These are phyloP conservation scores for Fusarium nelsonii DNA, from an alignment of 2,329 filamentous ascomycete genomes.

Conservation along the genomic window DNA sequence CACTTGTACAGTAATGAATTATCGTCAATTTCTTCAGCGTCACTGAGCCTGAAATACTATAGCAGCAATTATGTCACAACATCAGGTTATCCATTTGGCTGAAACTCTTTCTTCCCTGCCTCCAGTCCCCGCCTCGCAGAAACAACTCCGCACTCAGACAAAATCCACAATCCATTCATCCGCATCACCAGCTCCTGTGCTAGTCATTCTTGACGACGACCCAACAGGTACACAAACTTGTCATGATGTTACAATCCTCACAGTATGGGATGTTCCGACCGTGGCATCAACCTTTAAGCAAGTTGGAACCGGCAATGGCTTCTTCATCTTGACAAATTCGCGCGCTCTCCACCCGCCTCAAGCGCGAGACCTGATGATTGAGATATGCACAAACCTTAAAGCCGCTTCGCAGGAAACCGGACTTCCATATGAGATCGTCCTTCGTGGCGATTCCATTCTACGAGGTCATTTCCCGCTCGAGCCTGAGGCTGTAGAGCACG, in stretches of 20 bases:
- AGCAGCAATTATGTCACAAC: neutral
- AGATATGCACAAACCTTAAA: conserved; percentile 64
- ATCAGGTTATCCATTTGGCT: neutral
- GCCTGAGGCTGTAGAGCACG: conserved; percentile 62
- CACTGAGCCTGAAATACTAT: rapidly evolving
- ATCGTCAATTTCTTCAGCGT: rapidly evolving
- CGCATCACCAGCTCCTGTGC: neutral
- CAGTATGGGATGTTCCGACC: conserved; percentile 9
- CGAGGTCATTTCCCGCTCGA: conserved; percentile 69
- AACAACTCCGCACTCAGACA: conserved; percentile 5
- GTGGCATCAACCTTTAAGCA: neutral
- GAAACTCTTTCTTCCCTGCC: neutral
- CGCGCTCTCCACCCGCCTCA: conserved; percentile 64
- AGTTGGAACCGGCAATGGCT: conserved; percentile 7
- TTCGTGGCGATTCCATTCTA: conserved; percentile 68
- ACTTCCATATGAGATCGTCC: conserved; percentile 64
- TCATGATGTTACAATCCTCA: conserved; percentile 10
- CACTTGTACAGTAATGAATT: neutral
- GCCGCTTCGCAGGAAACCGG: conserved; percentile 56
- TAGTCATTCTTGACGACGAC: conserved; percentile 22
- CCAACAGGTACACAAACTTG: conserved; percentile 29
- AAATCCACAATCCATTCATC: rapidly evolving
- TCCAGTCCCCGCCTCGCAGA: rapidly evolving
- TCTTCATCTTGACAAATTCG: conserved; percentile 27
- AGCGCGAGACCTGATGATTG: conserved; percentile 61